These are phyloP conservation scores for Beauveria sp. DNA, from an alignment of 2,329 filamentous ascomycete genomes.

Conservation along the genomic window DNA sequence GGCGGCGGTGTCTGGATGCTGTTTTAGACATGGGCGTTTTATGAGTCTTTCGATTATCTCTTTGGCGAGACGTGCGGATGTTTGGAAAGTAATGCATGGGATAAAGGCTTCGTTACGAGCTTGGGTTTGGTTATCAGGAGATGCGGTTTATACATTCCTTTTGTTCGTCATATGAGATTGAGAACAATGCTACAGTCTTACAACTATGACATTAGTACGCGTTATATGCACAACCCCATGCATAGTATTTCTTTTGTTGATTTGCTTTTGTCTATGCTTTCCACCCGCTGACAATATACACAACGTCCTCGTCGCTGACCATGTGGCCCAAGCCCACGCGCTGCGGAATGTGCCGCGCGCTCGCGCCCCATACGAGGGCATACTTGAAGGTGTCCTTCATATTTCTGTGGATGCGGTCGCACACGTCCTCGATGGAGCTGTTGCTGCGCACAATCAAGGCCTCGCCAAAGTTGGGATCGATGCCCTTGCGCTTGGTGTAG, in stretches of 20 bases:
- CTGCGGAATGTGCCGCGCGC: constrained; percentile 90
- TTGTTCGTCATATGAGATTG: constrained; percentile 8
- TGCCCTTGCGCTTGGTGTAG: constrained; percentile 94
- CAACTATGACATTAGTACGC: not conserved
- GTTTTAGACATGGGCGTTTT: not conserved
- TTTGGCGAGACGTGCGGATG: not conserved
- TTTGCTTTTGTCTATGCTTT: constrained; percentile 42
- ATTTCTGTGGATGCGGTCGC: constrained; percentile 86
- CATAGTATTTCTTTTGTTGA: constrained; percentile 5
- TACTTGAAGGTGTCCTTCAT: constrained; percentile 99
- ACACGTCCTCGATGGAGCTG: constrained; percentile 92
- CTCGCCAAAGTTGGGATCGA: constrained; percentile 82
- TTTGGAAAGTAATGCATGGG: constrained; percentile 10
- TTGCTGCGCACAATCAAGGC: constrained; percentile 86
- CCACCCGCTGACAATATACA: constrained; percentile 60
- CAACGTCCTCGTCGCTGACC: constrained; percentile 64
- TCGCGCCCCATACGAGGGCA: constrained; percentile 94
- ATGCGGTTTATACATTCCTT: constrained; percentile 4
- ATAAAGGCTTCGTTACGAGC: not conserved
- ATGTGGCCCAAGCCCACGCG: constrained; percentile 78
- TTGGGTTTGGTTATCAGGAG: not conserved
- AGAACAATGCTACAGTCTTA: constrained; percentile 9
- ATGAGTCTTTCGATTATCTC: not conserved
- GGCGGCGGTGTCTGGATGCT: not conserved
- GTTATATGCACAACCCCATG: not conserved